Evolutionary conservation across 768 basidiomycete genomes (phyloP).

Genomic region (Chalciporus sphaerocephalus): DNA sequence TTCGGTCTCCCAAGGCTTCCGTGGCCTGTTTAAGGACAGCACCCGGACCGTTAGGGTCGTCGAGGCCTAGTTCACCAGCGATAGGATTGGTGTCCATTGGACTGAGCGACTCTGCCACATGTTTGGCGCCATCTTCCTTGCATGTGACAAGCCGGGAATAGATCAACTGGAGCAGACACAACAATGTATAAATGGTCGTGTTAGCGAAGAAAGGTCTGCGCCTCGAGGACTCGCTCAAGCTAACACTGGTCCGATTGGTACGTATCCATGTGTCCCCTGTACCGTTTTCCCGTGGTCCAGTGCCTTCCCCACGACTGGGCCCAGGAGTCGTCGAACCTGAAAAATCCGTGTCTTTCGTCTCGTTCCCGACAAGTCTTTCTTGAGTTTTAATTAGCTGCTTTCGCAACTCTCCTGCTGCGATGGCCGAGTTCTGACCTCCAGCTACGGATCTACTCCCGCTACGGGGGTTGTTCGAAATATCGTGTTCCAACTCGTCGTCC

Average conservation of each 20-base stretch:
- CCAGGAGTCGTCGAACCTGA: constrained; percentile 17
- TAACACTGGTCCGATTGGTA: constrained; percentile 28
- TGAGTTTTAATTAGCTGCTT: constrained; percentile 77
- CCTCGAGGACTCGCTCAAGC: constrained; percentile 30
- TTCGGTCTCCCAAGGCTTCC: constrained; percentile 52
- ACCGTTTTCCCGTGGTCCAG: constrained; percentile 1
- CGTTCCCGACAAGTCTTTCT: constrained; percentile 44
- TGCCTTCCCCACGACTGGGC: constrained; percentile 1
- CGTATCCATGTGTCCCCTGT: constrained; percentile 58
- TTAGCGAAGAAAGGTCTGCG: constrained; percentile 80
- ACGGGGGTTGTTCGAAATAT: constrained; percentile 15
- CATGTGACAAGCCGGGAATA: constrained; percentile 85
- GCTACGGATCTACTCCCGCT: constrained; percentile 44
- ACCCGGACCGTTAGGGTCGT: constrained; percentile 75
- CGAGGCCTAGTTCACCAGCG: constrained; percentile 78
- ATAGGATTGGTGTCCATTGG: constrained; percentile 72
- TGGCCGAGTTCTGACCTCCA: constrained; percentile 41
- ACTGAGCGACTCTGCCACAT: constrained; percentile 63
- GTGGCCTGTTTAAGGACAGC: constrained; percentile 62
- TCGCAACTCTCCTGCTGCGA: constrained; percentile 65
- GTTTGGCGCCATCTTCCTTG: constrained; percentile 72
- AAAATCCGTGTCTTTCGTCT: constrained; percentile 29
- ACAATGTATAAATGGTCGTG: constrained; percentile 85
- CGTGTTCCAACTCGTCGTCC: constrained; percentile 32
- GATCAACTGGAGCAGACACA: constrained; percentile 83